Evolutionary conservation across 371 early-diverging fungal genomes (phyloP), one percentile per base, ranked within the genome.

Genomic region (Capniomyces stellatus): DNA sequence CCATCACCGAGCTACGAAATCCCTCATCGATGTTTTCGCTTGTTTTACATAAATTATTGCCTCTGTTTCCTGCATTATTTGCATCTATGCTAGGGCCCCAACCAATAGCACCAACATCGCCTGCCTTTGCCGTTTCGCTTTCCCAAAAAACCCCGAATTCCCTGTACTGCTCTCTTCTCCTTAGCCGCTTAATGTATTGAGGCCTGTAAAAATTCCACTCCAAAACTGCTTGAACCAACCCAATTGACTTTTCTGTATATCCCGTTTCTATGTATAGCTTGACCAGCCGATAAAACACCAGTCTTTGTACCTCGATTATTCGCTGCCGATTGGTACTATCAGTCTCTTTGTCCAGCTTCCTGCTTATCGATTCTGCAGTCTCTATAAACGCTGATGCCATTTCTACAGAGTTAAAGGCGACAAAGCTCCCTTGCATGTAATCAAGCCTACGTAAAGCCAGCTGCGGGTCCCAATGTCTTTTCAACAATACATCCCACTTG

Each of bases 401-500:
- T 31, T 25, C 22, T 10, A 8, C 24, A 4, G 27, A 19, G 35
- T 27, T 25, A 52, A 41, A 52, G 3, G 53, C 35, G 8, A 18
- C 4, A n/a, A 52, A 31, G n/a, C 24, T n/a, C 6, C 22, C 18
- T 31, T 52, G 53, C 4, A 43, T 43, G 18, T 43, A 42, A 35
- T 52, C 31, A 6, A 52, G n/a, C n/a, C n/a, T 41, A 8, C 4
- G 18, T 29, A 29, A 18, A 18, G n/a, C 42, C 24, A 52, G 53
- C 3, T n/a, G 24, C 41, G 46, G 42, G 35, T 52, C 27, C 42
- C 46, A 42, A 18, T 31, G 19, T 29, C 53, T 31, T 8, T 24
- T 40, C 31, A 52, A 52, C 3, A 52, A 4, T 43, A 3, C 10
- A 4, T 52, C 53, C 53, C 53, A 52, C 27, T 31, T 52, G 4